A percentile compares a stretch with the other conserved stretches of the same genome.
Conservation (phyloP, 139 green algal genomes). For the Micromonas pusilla region DNA sequence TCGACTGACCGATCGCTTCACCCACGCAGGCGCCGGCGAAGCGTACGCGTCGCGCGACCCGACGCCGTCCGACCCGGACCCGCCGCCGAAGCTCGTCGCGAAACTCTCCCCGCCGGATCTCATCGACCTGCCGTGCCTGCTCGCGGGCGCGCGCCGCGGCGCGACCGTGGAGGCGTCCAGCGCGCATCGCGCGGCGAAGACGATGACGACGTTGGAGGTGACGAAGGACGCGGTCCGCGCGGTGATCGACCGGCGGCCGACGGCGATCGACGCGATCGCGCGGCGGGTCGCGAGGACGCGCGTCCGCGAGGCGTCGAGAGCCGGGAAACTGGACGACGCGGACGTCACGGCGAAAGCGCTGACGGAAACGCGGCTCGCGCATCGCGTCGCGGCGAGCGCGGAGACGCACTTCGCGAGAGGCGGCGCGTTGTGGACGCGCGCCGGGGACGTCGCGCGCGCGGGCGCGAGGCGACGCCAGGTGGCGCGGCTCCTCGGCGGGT, state of each 20-base stretch:
- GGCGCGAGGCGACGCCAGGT: conserved; percentile 54
- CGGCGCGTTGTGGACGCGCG: conserved; percentile 60
- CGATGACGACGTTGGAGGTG: not conserved
- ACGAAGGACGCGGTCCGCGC: not conserved
- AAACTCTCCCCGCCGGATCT: not conserved
- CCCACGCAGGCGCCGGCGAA: too few relatives aligned
- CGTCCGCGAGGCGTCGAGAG: too few relatives aligned
- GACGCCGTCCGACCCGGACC: not conserved
- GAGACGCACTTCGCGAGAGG: conserved; percentile 51
- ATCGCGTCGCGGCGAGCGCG: conserved; percentile 8
- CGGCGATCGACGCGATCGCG: not conserved
- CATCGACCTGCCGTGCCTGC: not conserved
- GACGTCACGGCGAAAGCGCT: conserved; percentile 49
- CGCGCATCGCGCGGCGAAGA: not conserved
- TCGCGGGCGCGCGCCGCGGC: not conserved
- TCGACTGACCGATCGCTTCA: too few relatives aligned
- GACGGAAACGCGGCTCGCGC: conserved; percentile 49
- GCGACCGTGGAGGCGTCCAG: not conserved
- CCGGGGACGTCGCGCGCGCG: conserved; percentile 70
- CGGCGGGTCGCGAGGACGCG: not conserved
- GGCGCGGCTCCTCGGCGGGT: conserved; percentile 66
- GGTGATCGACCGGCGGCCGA: not conserved
- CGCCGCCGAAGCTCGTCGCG: not conserved
- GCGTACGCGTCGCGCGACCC: too few relatives aligned
- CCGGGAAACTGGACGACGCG: too few relatives aligned